Percentiles rank a stretch among this genome's conserved stretches.
Evolutionary conservation across 805 yeast genomes (phyloP).

Genomic region (Diddensiella santjacobensis): DNA sequence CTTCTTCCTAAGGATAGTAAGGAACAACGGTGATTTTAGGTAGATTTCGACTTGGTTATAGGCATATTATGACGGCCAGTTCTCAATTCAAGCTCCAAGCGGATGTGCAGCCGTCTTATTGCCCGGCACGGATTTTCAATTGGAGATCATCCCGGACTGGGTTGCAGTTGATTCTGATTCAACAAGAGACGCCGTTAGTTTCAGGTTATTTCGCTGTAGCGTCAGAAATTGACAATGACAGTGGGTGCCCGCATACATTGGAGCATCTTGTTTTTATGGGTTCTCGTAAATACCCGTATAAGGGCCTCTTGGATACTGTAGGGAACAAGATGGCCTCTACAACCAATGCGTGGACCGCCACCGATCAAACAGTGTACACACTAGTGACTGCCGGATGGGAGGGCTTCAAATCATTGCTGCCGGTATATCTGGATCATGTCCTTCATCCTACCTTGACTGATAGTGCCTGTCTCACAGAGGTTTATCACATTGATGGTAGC

Average conservation of each 20-base stretch:
- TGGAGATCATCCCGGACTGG: conserved; percentile 82
- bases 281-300: conserved; percentile 80
- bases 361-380: conserved; percentile 93
- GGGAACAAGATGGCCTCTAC: conserved; percentile 80
- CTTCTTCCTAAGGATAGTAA: too few relatives aligned
- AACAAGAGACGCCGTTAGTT: conserved; percentile 78
- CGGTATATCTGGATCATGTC: conserved; percentile 86
- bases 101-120: conserved; percentile 12
- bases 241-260: conserved; percentile 92
- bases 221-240: conserved; percentile 80
- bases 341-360: conserved; percentile 96
- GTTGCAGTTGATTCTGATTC: conserved; percentile 69
- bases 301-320: conserved; percentile 82
- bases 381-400: conserved; percentile 94
- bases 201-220: conserved; percentile 96
- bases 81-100: conserved; percentile 12
- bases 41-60: neutral
- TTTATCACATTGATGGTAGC: conserved; percentile 86
- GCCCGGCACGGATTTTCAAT: conserved; percentile 35
- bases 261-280: conserved; percentile 97
- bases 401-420: conserved; percentile 78
- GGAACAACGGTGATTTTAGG: neutral
- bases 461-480: conserved; percentile 89
- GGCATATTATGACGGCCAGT: neutral
- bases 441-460: conserved; percentile 82